These are phyloP conservation scores for Monosporascus sp. DNA, from an alignment of 2,329 filamentous ascomycete genomes.

Conservation along the genomic window DNA sequence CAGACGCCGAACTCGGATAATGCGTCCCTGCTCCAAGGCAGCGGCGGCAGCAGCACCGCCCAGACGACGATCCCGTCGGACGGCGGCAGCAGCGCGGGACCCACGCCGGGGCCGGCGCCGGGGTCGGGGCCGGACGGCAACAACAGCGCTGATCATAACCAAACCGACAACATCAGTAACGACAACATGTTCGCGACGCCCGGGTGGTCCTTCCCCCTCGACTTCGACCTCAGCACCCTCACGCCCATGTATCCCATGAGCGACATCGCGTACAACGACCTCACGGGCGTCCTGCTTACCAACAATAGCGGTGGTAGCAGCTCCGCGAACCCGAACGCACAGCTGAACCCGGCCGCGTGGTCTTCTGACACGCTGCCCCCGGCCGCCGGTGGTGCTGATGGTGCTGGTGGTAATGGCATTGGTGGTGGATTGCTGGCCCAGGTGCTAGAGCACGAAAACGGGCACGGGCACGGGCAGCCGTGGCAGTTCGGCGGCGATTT, in stretches of 20 bases:
- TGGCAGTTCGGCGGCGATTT: slow-evolving; percentile 54
- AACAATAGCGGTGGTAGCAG: not conserved
- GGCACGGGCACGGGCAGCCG: slow-evolving; percentile 20
- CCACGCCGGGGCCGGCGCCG: slow-evolving; percentile 16
- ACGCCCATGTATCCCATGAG: slow-evolving; percentile 52
- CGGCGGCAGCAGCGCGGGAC: slow-evolving; percentile 10
- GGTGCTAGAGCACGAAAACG: not conserved
- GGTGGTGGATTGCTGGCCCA: not conserved
- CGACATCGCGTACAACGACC: slow-evolving; percentile 53
- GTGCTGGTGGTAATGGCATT: not conserved
- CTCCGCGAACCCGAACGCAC: not conserved
- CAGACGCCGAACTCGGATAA: slow-evolving; percentile 3
- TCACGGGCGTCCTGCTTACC: slow-evolving; percentile 34
- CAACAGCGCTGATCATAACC: not conserved
- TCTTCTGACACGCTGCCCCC: not conserved
- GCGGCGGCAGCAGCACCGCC: not conserved
- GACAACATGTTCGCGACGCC: slow-evolving; percentile 10
- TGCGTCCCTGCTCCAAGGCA: not conserved
- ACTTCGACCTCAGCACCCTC: slow-evolving; percentile 46
- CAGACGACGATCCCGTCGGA: slow-evolving; percentile 1
- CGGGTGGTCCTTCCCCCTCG: slow-evolving; percentile 37
- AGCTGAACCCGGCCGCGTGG: not conserved
- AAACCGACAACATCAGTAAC: not conserved
- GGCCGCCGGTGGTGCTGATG: not conserved
- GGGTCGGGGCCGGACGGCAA: slow-evolving; percentile 1